Base-by-base conservation (phyloP, 306 rosid genomes). In the Cucurbita argyrosperma region DNA sequence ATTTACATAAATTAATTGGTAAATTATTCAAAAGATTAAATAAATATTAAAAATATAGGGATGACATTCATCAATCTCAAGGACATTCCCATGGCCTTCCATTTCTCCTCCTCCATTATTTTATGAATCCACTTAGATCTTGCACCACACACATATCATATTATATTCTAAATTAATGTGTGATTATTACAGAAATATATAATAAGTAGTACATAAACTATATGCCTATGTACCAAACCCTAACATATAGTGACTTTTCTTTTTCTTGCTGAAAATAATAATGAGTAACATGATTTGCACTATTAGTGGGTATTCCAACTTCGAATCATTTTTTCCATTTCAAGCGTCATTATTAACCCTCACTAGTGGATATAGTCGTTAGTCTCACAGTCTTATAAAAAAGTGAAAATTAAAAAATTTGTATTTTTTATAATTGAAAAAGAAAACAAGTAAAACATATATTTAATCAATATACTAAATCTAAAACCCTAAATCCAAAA, bases 71-170 rank as follows among this genome's bases (percentile, higher is more conserved):
- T 40, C 19, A 43, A 23, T 67, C 46, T 67, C 56, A 23, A 67
- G 55, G 54, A 67, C 72, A 67, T 67, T 67, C 72, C 55, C 5
- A 42, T 67, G 46, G 72, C 46, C 72, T 67, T 67, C 39, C 23
- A 67, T 67, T 65, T 67, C 56, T 23, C 55, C 46, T 67, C 19
- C 71, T 46, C 7, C 5, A 67, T 43, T 67, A 67, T 67, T 67
- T 67, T 67, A 67, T 46, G 12, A 67, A 67, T 19, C 72, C 72
- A 67, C 72, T 67, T 43, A 67, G 72, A 67, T 67, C 72, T 67
- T 43, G 72, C 40, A 67, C 72, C 15, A 65, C 18, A 13, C 5
- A 43, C 9, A 43, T 1, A 26, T 49, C 10, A 65, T 42, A 40
- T 40, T 40, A 8, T 65, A 43, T 65, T 65, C 37, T 65, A 45